phyloP scores from a whole-genome alignment of 179 eudicot species.

The Corrigiola litoralis region DNA sequence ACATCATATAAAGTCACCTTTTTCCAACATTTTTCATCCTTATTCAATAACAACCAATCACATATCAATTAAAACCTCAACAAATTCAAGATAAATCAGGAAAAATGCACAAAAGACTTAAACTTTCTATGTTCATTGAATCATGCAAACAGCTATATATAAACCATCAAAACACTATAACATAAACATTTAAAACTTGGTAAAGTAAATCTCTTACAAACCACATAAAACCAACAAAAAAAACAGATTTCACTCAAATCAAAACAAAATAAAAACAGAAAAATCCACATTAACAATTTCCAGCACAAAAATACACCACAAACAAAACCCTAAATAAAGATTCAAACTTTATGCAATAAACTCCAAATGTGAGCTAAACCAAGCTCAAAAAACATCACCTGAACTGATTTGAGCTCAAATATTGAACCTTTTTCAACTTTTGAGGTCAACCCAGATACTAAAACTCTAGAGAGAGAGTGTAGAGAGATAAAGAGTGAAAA shows the following conservation, averaged over 20 bases:
- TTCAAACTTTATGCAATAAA: not conserved
- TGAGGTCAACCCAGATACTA: not conserved
- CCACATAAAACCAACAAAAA: not conserved
- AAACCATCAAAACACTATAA: no score
- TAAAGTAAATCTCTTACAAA: no score
- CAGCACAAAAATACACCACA: slow-evolving; percentile 10
- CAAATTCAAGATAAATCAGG: no score
- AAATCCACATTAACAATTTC: not conserved
- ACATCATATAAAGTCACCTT: no score
- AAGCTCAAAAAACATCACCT: slow-evolving; percentile 15
- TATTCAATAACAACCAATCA: not conserved
- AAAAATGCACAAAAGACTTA: no score
- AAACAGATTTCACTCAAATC: not conserved
- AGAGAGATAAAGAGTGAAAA: not conserved
- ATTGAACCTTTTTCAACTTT: slow-evolving; percentile 1
- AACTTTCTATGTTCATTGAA: no score
- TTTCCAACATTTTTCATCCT: not conserved
- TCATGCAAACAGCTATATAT: no score
- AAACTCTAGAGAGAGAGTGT: no score
- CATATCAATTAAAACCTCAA: no score
- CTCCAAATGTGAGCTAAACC: slow-evolving; percentile 20
- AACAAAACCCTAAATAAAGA: slow-evolving; percentile 12
- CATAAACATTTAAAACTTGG: no score
- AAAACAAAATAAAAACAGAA: not conserved
- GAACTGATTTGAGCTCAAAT: not conserved